Evolutionary conservation across 2,329 filamentous ascomycete genomes (phyloP).

Genomic region (Aspergillus sp.): DNA sequence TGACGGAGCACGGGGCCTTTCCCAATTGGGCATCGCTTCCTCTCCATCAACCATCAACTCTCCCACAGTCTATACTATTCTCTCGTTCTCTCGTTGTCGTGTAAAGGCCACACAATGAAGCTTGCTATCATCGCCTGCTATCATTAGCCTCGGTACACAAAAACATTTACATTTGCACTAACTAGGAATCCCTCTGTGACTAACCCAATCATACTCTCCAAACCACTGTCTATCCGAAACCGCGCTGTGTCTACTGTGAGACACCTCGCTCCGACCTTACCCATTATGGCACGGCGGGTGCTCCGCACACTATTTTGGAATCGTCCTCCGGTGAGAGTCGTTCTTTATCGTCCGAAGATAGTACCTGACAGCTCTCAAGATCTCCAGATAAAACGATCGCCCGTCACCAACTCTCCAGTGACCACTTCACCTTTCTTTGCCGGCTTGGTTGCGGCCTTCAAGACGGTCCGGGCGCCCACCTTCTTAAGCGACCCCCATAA

Average conservation of each 20-base stretch:
- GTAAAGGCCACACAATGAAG: not conserved
- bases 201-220: no score
- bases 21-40: not conserved
- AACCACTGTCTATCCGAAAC: not conserved
- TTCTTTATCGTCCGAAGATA: not conserved
- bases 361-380: slow-evolving; percentile 9
- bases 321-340: not conserved
- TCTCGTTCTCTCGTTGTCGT: not conserved
- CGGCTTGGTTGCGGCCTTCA: not conserved
- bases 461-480: slow-evolving; percentile 2
- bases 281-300: slow-evolving; percentile 14
- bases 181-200: not conserved
- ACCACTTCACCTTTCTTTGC: not conserved
- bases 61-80: not conserved
- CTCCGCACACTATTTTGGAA: slow-evolving; percentile 18
- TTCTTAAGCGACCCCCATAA: not conserved
- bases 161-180: no score
- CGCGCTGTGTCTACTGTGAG: not conserved
- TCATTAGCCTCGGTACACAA: not conserved
- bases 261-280: slow-evolving; percentile 5
- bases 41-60: not conserved
- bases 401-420: not conserved
- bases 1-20: slow-evolving; percentile 11
- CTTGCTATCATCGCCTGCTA: no score
- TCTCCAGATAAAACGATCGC: slow-evolving; percentile 3